These are phyloP conservation scores for Paracoccidioides brasiliensis DNA, from an alignment of 2,329 filamentous ascomycete genomes.

Conservation along the genomic window DNA sequence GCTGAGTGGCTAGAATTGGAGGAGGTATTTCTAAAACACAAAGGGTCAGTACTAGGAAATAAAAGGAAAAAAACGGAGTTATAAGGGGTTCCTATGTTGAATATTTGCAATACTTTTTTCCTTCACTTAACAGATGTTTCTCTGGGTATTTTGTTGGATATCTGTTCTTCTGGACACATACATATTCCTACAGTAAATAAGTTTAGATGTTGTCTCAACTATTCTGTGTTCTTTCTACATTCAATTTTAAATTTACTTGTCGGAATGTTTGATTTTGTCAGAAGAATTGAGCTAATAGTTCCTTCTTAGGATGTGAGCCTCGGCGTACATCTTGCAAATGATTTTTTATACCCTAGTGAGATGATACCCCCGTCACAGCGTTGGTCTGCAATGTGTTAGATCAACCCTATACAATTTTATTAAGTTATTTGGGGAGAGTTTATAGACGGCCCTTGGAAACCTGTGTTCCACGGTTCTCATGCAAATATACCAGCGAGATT, in stretches of 20 bases:
- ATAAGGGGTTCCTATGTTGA: conserved; percentile 22
- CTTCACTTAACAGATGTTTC: not conserved
- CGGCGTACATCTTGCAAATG: too few species aligned
- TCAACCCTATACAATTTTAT: not conserved
- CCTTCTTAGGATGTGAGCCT: not conserved
- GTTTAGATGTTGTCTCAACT: not conserved
- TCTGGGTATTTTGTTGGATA: not conserved
- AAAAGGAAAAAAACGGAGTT: conserved; percentile 25
- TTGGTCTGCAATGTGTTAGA: not conserved
- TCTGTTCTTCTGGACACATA: not conserved
- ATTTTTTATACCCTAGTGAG: not conserved
- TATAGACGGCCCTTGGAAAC: too few species aligned
- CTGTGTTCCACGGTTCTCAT: too few species aligned
- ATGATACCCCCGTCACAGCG: too few species aligned
- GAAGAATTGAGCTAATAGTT: not conserved
- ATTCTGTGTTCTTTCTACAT: not conserved
- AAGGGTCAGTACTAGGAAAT: conserved; percentile 8
- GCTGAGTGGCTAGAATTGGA: conserved; percentile 87
- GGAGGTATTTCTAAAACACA: conserved; percentile 31
- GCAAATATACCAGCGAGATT: too few species aligned
- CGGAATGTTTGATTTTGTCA: not conserved
- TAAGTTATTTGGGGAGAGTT: not conserved
- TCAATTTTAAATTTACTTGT: too few species aligned
- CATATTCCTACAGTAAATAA: too few species aligned
- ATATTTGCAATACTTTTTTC: not conserved